Conservation (phyloP, 768 basidiomycete species). For the Pleurotus tuoliensis region DNA sequence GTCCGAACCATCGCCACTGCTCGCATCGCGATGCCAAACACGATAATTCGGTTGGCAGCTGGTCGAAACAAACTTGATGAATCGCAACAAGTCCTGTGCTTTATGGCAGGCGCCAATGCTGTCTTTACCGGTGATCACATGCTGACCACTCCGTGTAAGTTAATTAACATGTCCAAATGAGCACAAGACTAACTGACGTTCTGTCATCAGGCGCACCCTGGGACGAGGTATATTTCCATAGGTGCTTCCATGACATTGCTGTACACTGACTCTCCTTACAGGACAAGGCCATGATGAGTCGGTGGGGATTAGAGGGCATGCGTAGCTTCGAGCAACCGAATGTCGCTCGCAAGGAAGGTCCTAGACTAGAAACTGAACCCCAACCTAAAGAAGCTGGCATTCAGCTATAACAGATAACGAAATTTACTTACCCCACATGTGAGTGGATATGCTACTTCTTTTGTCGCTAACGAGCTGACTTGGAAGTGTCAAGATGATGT, state of each 20-base stretch:
- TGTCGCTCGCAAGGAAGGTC: slow-evolving; percentile 52
- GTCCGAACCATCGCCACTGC: slow-evolving; percentile 95
- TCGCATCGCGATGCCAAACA: slow-evolving; percentile 83
- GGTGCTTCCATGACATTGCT: not conserved
- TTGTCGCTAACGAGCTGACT: not conserved
- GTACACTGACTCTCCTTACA: slow-evolving; percentile 22
- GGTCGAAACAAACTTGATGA: slow-evolving; percentile 87
- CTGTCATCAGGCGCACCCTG: slow-evolving; percentile 71
- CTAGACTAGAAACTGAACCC: slow-evolving; percentile 16
- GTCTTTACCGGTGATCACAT: slow-evolving; percentile 98
- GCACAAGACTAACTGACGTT: slow-evolving; percentile 11
- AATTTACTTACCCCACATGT: not conserved
- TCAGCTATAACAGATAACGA: not conserved
- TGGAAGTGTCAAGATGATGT: not conserved
- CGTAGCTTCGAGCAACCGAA: slow-evolving; percentile 76
- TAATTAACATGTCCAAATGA: slow-evolving; percentile 8
- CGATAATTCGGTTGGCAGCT: slow-evolving; percentile 94
- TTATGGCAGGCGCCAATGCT: slow-evolving; percentile 98
- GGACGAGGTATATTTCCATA: slow-evolving; percentile 65
- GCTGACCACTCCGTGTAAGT: slow-evolving; percentile 93
- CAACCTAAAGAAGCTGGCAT: slow-evolving; percentile 5
- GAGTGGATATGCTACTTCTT: not conserved
- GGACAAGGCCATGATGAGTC: slow-evolving; percentile 91
- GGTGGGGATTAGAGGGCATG: slow-evolving; percentile 94
- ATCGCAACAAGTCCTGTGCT: slow-evolving; percentile 95